Base-by-base conservation (phyloP, 106 monocot species). In the Allium fistulosum region DNA sequence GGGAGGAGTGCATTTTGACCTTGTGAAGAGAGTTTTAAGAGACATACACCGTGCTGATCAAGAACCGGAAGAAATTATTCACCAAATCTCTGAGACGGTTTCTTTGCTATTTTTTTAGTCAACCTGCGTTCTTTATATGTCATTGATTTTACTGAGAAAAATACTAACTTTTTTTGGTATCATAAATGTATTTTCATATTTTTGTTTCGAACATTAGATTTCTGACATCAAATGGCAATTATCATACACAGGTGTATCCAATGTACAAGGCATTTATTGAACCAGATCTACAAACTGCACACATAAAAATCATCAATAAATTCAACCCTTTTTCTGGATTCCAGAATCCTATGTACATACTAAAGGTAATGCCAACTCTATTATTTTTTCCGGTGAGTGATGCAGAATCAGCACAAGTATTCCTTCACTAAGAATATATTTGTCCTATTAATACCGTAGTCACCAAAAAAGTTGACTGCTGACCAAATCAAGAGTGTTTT, bases 191-290 rank as follows among this genome's bases (percentile, higher is more conserved):
- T 58, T 47, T n/a, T 64, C 47, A 22, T 67, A 14, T 53, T 10
- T 67, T 52, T 55, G 37, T 37, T 37, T 37, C 37, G 5, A 37
- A 37, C 37, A 37, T 37, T 37, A 37, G 2, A 37, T 37, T 37
- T 37, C 37, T 37, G 5, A 37, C 2, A 5, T 37, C 37, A 37
- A 5, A 37, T 37, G 49, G 22, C 46, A 52, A 59, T 63, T 14
- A 10, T 63, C 51, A 11, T 46, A 8, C 26, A 46, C 78, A 97
- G 97, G 97, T 97, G 55, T 97, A 97, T 84, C 97, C 97, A 22
- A 97, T 97, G 97, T 97, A 97, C 80, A 97, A 97, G 78, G 97
- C 97, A 69, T 97, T 97, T 73, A 97, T 97, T 71, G 97, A 97
- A 73, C 97, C 97, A 66, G 92, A 92, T 57, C 77, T 97, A 28